Percentiles rank a stretch among this genome's conserved stretches.
phyloP scores from a whole-genome alignment of 345 rosid genomes.

The Lepidium didymum region DNA sequence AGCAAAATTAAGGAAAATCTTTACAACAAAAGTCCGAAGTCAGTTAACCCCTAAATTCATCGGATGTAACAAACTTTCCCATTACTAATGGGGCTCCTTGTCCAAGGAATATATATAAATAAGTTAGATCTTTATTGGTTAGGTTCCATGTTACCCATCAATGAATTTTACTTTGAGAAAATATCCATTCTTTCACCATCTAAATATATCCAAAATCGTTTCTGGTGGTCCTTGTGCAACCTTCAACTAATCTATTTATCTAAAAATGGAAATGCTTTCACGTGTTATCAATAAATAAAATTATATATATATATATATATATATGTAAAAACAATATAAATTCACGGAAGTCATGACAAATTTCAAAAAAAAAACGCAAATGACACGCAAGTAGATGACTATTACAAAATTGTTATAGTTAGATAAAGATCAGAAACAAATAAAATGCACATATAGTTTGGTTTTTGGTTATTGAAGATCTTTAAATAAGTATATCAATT shows the following conservation, averaged over 20 bases:
- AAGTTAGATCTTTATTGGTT: neutral
- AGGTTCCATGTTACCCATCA: neutral
- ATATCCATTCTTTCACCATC: neutral
- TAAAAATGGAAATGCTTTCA: slow-evolving; percentile 3
- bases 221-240: neutral
- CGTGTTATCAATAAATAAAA: neutral
- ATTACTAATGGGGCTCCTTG: neutral
- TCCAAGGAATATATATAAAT: neutral
- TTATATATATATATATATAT: no score
- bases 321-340: no score
- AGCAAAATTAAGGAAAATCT: no score
- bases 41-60: neutral
- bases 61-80: neutral
- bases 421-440: slow-evolving; percentile 14
- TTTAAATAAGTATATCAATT: neutral
- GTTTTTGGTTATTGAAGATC: slow-evolving; percentile 15
- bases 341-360: slow-evolving; percentile 12
- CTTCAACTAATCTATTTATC: neutral
- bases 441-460: neutral
- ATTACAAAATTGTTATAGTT: neutral
- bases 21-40: no score
- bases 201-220: neutral
- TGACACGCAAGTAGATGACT: slow-evolving; percentile 29
- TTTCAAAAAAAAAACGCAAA: neutral
- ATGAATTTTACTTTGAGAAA: neutral